Evolutionary conservation across 75 land plant species (phyloP).

Genomic region (Isoetes taiwanensis): DNA sequence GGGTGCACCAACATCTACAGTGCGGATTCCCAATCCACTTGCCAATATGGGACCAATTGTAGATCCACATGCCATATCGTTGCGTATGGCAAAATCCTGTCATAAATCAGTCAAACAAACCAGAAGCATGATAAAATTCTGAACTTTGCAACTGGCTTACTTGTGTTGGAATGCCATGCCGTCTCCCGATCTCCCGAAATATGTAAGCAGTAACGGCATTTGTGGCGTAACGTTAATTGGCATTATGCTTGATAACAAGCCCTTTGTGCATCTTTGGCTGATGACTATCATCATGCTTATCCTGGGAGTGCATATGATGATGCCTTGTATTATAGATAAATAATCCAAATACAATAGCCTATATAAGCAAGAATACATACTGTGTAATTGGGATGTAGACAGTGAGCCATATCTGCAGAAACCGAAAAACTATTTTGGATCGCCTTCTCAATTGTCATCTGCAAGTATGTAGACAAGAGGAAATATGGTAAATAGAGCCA

Average conservation of each 20-base stretch:
- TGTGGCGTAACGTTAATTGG: slow-evolving; percentile 97
- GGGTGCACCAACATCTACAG: slow-evolving; percentile 96
- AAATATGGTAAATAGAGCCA: too few relatives aligned
- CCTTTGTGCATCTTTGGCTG: slow-evolving; percentile 95
- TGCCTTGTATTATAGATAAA: too few relatives aligned
- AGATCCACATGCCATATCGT: slow-evolving; percentile 96
- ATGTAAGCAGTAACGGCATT: slow-evolving; percentile 88
- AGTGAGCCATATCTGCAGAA: slow-evolving; percentile 99
- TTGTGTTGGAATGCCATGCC: slow-evolving; percentile 74
- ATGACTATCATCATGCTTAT: slow-evolving; percentile 95
- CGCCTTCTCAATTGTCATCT: slow-evolving; percentile 55
- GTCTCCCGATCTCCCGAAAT: slow-evolving; percentile 68
- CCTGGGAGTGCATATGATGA: too few relatives aligned
- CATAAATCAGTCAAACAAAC: not conserved
- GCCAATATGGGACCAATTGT: slow-evolving; percentile 98
- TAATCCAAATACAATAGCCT: not conserved
- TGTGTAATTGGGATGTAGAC: slow-evolving; percentile 90
- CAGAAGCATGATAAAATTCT: not conserved
- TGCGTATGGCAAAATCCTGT: slow-evolving; percentile 97
- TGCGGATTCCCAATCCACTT: slow-evolving; percentile 92
- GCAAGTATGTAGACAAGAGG: not conserved
- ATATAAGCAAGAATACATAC: slow-evolving; percentile 23
- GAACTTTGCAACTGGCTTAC: slow-evolving; percentile 18
- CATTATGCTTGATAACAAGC: slow-evolving; percentile 92
- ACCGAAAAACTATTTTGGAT: slow-evolving; percentile 87